Evolutionary conservation across 345 rosid genomes (phyloP), one percentile per base, ranked within the genome.

Genomic region (Capsella bursapastoris): DNA sequence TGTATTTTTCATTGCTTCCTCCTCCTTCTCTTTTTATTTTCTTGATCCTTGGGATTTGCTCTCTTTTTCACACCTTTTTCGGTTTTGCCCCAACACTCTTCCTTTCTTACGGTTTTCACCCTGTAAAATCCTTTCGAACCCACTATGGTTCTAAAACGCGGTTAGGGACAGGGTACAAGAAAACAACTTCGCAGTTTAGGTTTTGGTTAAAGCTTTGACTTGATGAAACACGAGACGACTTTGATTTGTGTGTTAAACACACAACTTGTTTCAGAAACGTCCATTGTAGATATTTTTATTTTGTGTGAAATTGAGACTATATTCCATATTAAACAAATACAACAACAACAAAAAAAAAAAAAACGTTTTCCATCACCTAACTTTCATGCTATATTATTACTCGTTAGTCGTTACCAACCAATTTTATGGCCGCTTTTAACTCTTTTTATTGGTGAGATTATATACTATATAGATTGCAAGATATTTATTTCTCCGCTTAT

Each of bases 41-140:
- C 71, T 66, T 64, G 64, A 57, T 71, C 68, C 68, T 77, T 59
- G 77, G 77, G 73, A 78, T 78, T 78, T 78, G 77, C 49, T 58
- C 48, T 57, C 67, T 37, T 55, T 62, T 8, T 8, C 40, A 6
- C 31, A 6, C 16, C 8, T 15, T 29, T 70, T 63, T 40, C 31
- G 2, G 7, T 49, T 51, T 64, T 31, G 12, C 71, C 49, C 67
- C 67, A 1, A 0, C 48, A 35, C 40, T 70, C 12, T 48, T 16
- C 4, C 57, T 63, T n/a, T 70, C 71, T 77, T 32, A n/a, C 11
- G 8, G 16, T 48, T 40, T 77, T 49, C 0, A 27, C 49, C 77
- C 25, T 15, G 1, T 0, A 29, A 2, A 8, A 6, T 15, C 10
- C 22, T 18, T 31, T 31, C 45, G 3, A 57, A 25, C 28, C 32